Base-by-base conservation (phyloP, 148 eudicot genomes). In the Oxyria digyna region DNA sequence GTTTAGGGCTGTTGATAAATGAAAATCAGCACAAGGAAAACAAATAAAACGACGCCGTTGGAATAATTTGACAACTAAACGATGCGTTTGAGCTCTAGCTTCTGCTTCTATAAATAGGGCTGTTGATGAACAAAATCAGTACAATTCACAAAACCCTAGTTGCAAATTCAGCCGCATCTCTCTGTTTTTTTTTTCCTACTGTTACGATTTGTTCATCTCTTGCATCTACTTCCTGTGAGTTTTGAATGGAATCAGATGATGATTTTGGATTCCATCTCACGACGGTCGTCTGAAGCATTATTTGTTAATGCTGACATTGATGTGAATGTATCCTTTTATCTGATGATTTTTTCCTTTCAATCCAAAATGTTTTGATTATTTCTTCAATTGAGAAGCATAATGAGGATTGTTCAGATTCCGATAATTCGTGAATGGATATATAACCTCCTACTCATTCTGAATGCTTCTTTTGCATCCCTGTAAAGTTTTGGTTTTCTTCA, bases 401-500 rank as follows among this genome's bases (percentile, higher is more conserved):
- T 68, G 76, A 74, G 55, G 76, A 73, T 37, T 11, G 66, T 8
- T 24, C 15, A 41, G 43, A 41, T 41, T 41, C 43, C 43, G 43
- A 41, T 14, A 9, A 41, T 41, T 41, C 43, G 12, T 41, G 43
- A 41, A 41, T 41, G 76, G 72, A 74, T 74, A 68, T 6, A 42
- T 38, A 46, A 29, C 76, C 76, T 74, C 76, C 76, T 74, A 67
- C 76, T 74, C 76, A 68, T 74, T 37, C 76, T 74, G 76, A 74
- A 74, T 74, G 76, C 67, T n/a, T 48, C 8, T 18, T 10, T 7
- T 5, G 7, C n/a, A n/a, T n/a, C n/a, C n/a, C n/a, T n/a, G n/a
- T n/a, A n/a, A n/a, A n/a, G n/a, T n/a, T n/a, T n/a, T n/a, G n/a
- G n/a, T n/a, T n/a, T n/a, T n/a, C n/a, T n/a, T n/a, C n/a, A n/a